Percentiles rank a stretch among this genome's conserved stretches.
phyloP scores from a whole-genome alignment of 345 rosid genomes.

The Rhizophora apiculata region DNA sequence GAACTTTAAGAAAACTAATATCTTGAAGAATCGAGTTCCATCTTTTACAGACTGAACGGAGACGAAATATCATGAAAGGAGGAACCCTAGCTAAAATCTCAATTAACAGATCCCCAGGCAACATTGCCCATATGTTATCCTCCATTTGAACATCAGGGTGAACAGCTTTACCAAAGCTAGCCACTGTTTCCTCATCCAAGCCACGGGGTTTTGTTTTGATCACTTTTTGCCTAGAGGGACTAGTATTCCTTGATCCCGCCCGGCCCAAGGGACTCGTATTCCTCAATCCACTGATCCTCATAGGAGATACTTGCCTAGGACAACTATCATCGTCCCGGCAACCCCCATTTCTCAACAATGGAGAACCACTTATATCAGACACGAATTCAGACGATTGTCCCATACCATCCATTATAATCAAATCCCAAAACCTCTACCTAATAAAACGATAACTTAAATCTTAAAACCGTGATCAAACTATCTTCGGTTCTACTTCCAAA shows the following conservation, averaged over 20 bases:
- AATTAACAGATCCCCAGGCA: slow-evolving; percentile 87
- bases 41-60: slow-evolving; percentile 75
- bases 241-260: slow-evolving; percentile 72
- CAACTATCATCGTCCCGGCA: slow-evolving; percentile 42
- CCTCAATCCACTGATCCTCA: slow-evolving; percentile 64
- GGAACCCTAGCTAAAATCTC: slow-evolving; percentile 91
- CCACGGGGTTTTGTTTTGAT: slow-evolving; percentile 93
- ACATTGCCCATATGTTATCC: slow-evolving; percentile 91
- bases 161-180: slow-evolving; percentile 72
- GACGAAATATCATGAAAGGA: slow-evolving; percentile 88
- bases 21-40: slow-evolving; percentile 96
- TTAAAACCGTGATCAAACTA: slow-evolving; percentile 4
- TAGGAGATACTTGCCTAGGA: slow-evolving; percentile 58
- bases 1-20: slow-evolving; percentile 78
- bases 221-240: slow-evolving; percentile 83
- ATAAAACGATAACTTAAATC: neutral
- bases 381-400: slow-evolving; percentile 53
- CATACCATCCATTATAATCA: slow-evolving; percentile 42
- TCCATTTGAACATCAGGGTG: slow-evolving; percentile 84
- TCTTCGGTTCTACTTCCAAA: neutral
- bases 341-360: slow-evolving; percentile 23
- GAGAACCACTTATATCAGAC: slow-evolving; percentile 29
- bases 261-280: slow-evolving; percentile 74
- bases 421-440: slow-evolving; percentile 20
- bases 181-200: slow-evolving; percentile 78